Evolutionary conservation across 2,329 filamentous ascomycete species (phyloP).

Genomic region (Cordyceps militaris): DNA sequence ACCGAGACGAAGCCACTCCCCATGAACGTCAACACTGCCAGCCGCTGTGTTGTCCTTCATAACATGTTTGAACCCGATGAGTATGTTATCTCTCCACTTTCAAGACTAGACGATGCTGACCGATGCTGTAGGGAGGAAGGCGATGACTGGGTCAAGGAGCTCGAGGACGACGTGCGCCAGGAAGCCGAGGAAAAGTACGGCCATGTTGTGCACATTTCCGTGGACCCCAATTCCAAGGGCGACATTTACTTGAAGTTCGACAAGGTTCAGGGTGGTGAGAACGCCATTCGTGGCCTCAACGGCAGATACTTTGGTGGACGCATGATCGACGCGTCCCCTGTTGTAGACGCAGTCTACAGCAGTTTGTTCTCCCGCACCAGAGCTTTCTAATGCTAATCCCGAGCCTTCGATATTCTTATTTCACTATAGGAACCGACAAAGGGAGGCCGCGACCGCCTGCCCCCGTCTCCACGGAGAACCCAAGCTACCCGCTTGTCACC

Average conservation of each 20-base stretch:
- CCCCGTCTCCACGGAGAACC: not conserved
- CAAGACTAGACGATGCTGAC: slow-evolving; percentile 25
- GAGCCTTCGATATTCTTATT: slow-evolving; percentile 7
- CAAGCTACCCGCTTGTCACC: not conserved
- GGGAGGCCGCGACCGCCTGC: not conserved
- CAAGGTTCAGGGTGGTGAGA: slow-evolving; percentile 88
- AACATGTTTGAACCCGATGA: slow-evolving; percentile 92
- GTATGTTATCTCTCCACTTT: slow-evolving; percentile 48
- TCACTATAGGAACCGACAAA: slow-evolving; percentile 9
- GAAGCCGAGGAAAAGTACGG: slow-evolving; percentile 96
- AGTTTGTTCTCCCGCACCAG: slow-evolving; percentile 85
- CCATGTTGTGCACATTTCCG: slow-evolving; percentile 91
- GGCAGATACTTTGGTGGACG: slow-evolving; percentile 90
- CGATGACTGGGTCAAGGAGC: slow-evolving; percentile 82
- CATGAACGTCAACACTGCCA: slow-evolving; percentile 84
- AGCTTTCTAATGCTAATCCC: slow-evolving; percentile 51
- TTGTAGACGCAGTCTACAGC: slow-evolving; percentile 98
- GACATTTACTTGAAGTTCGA: slow-evolving; percentile 99
- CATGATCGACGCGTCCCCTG: slow-evolving; percentile 88
- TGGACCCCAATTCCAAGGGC: slow-evolving; percentile 88
- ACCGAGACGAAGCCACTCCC: slow-evolving; percentile 72
- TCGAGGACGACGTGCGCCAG: slow-evolving; percentile 85
- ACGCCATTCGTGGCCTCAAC: slow-evolving; percentile 95
- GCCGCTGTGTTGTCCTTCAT: slow-evolving; percentile 85
- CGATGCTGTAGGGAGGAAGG: slow-evolving; percentile 64